Evolutionary conservation across 768 basidiomycete genomes (phyloP).

Genomic region (Trametes meyenii): DNA sequence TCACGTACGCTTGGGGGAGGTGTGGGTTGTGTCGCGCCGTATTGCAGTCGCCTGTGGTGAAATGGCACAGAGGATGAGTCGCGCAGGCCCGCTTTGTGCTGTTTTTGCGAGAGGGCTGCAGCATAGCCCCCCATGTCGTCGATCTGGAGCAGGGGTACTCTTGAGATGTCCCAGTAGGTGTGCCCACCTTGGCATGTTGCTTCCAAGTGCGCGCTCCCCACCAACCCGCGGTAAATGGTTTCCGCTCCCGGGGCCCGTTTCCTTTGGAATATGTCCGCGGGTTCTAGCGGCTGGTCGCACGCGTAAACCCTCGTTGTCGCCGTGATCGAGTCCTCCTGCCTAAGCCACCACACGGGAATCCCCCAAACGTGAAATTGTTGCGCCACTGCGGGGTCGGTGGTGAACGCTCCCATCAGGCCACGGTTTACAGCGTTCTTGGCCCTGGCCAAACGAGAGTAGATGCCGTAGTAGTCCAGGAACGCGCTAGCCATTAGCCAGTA

Average conservation of each 20-base stretch:
- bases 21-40: too few relatives aligned
- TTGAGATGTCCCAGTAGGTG: neutral
- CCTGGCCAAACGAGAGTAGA: too few relatives aligned
- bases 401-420: conserved; percentile 4
- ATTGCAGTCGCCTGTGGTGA: too few relatives aligned
- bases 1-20: too few relatives aligned
- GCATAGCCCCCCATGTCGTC: neutral
- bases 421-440: neutral
- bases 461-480: conserved; percentile 1
- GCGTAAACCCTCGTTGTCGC: neutral
- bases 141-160: neutral
- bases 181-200: neutral
- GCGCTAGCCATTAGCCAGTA: neutral
- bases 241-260: neutral
- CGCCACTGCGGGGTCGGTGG: neutral
- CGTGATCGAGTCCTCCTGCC: neutral
- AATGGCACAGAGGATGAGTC: too few relatives aligned
- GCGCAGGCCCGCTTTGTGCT: neutral
- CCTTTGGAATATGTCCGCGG: neutral
- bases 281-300: neutral
- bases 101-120: neutral
- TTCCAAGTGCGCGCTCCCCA: neutral
- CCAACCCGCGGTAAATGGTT: neutral
- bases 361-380: neutral
- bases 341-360: neutral